A percentile compares a stretch with the other conserved stretches of the same genome.
Evolutionary conservation across 192 early-diverging fungal species (phyloP).

Genomic region (Podila epicladia): DNA sequence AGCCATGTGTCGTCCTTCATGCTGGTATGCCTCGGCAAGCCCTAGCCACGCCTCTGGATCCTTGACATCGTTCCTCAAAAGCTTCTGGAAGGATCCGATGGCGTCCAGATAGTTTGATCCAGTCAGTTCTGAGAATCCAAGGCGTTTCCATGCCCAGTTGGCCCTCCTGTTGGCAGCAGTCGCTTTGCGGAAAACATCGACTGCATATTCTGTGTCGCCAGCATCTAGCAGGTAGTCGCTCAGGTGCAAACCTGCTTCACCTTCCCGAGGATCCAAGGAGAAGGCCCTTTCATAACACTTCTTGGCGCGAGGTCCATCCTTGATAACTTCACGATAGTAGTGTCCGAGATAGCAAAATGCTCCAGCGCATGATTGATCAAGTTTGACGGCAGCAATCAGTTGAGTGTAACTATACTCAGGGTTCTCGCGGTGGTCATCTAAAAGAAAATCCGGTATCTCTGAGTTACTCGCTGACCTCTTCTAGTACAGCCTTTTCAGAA

Average conservation of each 20-base stretch:
- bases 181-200: constrained; percentile 57
- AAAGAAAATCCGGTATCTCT: neutral
- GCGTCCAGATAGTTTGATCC: constrained; percentile 61
- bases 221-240: constrained; percentile 68
- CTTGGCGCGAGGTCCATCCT: constrained; percentile 72
- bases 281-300: constrained; percentile 88
- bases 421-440: constrained; percentile 64
- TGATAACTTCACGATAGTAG: constrained; percentile 77
- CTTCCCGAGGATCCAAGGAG: constrained; percentile 71
- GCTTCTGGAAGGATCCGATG: constrained; percentile 80
- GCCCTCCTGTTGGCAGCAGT: constrained; percentile 54
- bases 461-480: neutral
- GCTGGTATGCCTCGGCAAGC: constrained; percentile 78
- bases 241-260: constrained; percentile 72
- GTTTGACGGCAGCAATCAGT: constrained; percentile 77
- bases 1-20: constrained; percentile 76
- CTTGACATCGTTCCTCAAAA: constrained; percentile 76
- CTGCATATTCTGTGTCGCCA: constrained; percentile 56
- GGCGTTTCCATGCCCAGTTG: constrained; percentile 82
- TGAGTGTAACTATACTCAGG: constrained; percentile 70
- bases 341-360: constrained; percentile 86
- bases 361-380: constrained; percentile 66
- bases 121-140: constrained; percentile 79
- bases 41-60: constrained; percentile 80
- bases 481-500: neutral